Base-by-base conservation (phyloP, 2,329 filamentous ascomycete genomes). In the Arthrobotrys sphaeroides region DNA sequence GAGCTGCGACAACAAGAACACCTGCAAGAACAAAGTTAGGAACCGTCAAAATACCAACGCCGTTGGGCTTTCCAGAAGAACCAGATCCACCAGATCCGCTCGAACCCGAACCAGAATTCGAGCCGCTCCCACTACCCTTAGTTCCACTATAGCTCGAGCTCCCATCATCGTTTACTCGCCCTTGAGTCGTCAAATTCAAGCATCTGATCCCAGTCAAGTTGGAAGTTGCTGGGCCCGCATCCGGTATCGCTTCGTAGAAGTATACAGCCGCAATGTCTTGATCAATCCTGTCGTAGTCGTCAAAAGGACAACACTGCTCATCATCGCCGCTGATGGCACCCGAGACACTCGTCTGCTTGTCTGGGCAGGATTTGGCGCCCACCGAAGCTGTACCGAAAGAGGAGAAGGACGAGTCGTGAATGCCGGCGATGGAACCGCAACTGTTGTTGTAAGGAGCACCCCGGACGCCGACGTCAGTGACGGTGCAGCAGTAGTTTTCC, bases 131-230 rank as follows among this genome's bases (percentile, higher is more conserved):
- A 9, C 53, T 59, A 13, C 65, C 55, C 24, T 66, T 73, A 18
- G 59, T 66, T 7, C 68, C 68, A 62, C 68, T 73, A 26, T 73
- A 73, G n/a, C 40, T 66, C 9, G 60, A 73, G 4, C 42, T 62
- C 12, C 59, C 53, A 24, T 73, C 68, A 53, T 73, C 68, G 12
- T 43, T 24, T 5, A 31, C 49, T n/a, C 10, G 40, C 13, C 68
- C 68, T n/a, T 73, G 68, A 2, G 51, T 53, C n/a, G 68, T 73
- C 60, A 73, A 45, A 18, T 73, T 66, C 36, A 73, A 38, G 42
- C 68, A 73, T 26, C 68, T 49, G 20, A 73, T 73, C 1, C 45
- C 57, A 24, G 68, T 73, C 40, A 73, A 43, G 22, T 73, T 73
- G 7, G 57, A 55, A n/a, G n/a, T n/a, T n/a, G 22, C 57, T 64